Base-by-base conservation (phyloP, 2,329 filamentous ascomycete genomes). In the Teratosphaeria viscida region DNA sequence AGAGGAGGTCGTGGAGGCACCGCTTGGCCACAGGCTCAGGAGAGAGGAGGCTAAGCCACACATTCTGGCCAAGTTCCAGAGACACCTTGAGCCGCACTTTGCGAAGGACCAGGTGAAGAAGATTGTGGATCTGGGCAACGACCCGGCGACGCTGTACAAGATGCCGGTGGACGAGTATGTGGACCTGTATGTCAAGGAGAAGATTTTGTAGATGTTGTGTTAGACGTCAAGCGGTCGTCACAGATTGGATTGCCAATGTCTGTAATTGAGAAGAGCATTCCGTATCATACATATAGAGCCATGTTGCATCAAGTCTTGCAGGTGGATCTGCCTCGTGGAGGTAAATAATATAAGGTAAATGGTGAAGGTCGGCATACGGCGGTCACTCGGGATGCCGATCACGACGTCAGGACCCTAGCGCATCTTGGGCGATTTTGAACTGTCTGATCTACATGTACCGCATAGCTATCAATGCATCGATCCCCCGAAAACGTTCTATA, bases 11-110 rank as follows among this genome's bases (percentile, higher is more conserved):
- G 89, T 99, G 58, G 92, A 96, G 81, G 92, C 94, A 60, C 94
- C 94, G 60, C 85, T 99, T 49, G 94, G 94, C 69, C 94, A 99
- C 81, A 87, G 88, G 66, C 81, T 94, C 72, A 83, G 94, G 66
- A 85, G 92, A 70, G 92, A 96, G 70, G 94, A 99, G 83, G 94
- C 94, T 68, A 97, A 97, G 84, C 94, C 94, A 61, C 89, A 95
- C 77, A 96, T 99, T 68, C 79, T 97, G 68, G 86, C 85, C 75
- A 99, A 99, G 82, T 99, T 90, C 81, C 88, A 92, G 86, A 86
- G 89, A 74, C 94, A 99, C 77, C 79, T 97, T 57, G 83, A 82
- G 69, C 89, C 88, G 58, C 92, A 96, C 79, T 95, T 88, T 76
- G 79, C 84, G 62, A 82, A 89, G 73, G 80, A 82, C 55, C 85